These are phyloP conservation scores for Juglanconis juglandina DNA, from an alignment of 2,329 filamentous ascomycete genomes.

Conservation along the genomic window DNA sequence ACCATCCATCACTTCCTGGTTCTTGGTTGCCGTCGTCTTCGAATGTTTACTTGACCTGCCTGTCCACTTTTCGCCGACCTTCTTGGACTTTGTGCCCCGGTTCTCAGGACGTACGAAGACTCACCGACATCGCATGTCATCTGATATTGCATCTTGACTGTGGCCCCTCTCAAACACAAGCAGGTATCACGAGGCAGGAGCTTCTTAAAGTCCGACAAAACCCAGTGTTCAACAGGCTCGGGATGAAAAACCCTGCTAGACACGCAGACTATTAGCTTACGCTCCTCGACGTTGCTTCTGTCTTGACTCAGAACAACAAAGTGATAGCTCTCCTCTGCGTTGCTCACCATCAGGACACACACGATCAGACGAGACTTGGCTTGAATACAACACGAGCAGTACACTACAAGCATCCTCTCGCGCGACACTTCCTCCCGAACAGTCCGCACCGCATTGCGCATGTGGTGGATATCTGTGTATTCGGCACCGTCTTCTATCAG, in stretches of 20 bases:
- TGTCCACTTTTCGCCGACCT: not conserved
- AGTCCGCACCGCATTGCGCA: not conserved
- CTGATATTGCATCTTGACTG: not conserved
- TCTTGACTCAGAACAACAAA: conserved; percentile 4
- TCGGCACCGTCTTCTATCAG: conserved; percentile 14
- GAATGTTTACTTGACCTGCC: not conserved
- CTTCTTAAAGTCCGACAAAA: conserved; percentile 6
- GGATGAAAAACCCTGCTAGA: not conserved
- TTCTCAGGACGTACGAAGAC: not conserved
- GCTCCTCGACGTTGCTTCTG: not conserved
- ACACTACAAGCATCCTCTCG: not conserved
- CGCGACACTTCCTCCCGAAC: not conserved
- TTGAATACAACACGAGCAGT: conserved; percentile 2
- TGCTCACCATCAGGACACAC: not conserved
- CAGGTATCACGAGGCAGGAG: conserved; percentile 18
- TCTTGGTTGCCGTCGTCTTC: not conserved
- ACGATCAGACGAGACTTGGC: not conserved
- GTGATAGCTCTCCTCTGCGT: not conserved
- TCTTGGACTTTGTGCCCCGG: not conserved
- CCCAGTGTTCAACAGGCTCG: not conserved
- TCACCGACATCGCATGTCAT: conserved; percentile 4
- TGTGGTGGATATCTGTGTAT: conserved; percentile 6
- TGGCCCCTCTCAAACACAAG: conserved; percentile 13
- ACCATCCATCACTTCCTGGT: not conserved
- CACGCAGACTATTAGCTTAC: conserved; percentile 6